phyloP scores from a whole-genome alignment of 495 filamentous ascomycete genomes.

The Penicillium odoratum region DNA sequence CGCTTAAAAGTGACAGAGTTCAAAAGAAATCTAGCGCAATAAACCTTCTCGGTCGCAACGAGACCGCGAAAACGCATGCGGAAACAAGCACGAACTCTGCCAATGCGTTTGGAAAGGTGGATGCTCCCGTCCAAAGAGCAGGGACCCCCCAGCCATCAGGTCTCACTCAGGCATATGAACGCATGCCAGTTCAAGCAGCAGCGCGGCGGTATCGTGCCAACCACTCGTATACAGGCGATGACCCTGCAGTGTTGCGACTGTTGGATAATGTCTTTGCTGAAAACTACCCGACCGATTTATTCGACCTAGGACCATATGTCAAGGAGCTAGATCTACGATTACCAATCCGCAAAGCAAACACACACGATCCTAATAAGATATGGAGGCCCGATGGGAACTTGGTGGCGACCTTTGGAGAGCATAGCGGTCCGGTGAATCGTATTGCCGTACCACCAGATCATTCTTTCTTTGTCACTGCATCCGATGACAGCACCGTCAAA shows the following conservation, averaged over 20 bases:
- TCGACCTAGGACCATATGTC: constrained; percentile 74
- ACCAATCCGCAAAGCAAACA: constrained; percentile 61
- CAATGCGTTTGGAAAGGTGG: constrained; percentile 83
- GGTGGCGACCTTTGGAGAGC: constrained; percentile 86
- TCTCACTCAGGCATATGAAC: constrained; percentile 35
- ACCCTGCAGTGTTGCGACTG: constrained; percentile 82
- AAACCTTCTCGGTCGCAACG: constrained; percentile 75
- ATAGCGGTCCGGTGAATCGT: constrained; percentile 77
- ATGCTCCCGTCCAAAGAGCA: constrained; percentile 59
- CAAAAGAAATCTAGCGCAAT: constrained; percentile 77
- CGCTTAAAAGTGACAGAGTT: constrained; percentile 34
- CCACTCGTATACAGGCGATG: constrained; percentile 83
- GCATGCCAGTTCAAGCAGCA: constrained; percentile 20
- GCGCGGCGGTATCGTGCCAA: constrained; percentile 42
- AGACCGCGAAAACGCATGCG: constrained; percentile 73
- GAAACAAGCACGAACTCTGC: constrained; percentile 83
- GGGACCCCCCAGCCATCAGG: constrained; percentile 27
- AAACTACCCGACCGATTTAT: constrained; percentile 78
- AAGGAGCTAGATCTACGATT: constrained; percentile 63
- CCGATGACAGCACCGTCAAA: constrained; percentile 88
- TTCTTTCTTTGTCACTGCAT: constrained; percentile 88
- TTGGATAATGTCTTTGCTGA: constrained; percentile 87
- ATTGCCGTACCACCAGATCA: constrained; percentile 87
- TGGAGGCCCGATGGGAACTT: constrained; percentile 87
- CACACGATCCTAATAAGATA: constrained; percentile 48